These are phyloP conservation scores for Eucalyptus cloeziana DNA, from an alignment of 345 rosid species.

Conservation along the genomic window DNA sequence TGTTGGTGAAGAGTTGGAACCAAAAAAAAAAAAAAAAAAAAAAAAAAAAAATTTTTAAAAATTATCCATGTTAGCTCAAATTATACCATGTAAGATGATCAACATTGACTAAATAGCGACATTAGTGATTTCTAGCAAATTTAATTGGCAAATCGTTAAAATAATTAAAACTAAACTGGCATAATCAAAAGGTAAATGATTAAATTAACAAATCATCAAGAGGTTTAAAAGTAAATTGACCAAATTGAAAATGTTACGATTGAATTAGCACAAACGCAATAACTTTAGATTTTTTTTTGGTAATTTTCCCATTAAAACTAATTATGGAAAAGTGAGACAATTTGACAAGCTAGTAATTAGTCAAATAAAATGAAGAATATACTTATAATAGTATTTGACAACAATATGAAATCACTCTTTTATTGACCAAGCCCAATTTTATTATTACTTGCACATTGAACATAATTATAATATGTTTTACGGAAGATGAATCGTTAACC, in stretches of 20 bases:
- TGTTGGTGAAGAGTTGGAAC: fast-evolving
- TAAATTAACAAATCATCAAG: background rate
- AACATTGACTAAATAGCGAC: too few relatives aligned
- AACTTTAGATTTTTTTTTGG: background rate
- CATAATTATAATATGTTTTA: background rate
- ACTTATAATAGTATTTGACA: background rate
- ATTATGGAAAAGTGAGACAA: background rate
- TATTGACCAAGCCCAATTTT: background rate
- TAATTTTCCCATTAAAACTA: background rate
- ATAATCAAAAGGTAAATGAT: too few relatives aligned
- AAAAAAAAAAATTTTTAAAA: too few relatives aligned
- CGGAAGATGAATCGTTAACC: background rate
- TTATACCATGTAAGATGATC: too few relatives aligned
- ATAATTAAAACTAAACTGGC: fast-evolving
- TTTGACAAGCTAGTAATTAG: background rate
- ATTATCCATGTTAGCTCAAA: background rate
- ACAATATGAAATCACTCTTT: background rate
- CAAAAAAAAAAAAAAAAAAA: too few relatives aligned
- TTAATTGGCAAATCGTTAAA: too few relatives aligned
- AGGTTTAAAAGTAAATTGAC: too few relatives aligned
- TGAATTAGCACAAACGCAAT: too few relatives aligned
- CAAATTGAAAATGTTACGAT: too few relatives aligned
- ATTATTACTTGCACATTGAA: background rate
- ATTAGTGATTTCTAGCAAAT: background rate
- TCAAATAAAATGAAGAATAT: background rate